Conservation (phyloP, 495 filamentous ascomycete species). For the Hypoxylon lenormandii region DNA sequence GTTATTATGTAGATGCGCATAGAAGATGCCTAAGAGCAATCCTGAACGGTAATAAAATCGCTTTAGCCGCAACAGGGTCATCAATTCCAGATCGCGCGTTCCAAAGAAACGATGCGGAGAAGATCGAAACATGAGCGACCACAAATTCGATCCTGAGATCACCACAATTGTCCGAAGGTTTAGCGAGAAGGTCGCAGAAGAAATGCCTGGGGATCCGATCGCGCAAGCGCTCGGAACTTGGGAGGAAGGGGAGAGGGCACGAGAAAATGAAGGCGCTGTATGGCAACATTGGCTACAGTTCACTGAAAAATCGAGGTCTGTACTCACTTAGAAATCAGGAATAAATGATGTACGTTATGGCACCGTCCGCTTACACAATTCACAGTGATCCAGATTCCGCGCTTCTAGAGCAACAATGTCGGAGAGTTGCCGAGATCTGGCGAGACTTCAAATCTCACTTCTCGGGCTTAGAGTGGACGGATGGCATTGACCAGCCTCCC, state of each 20-base stretch:
- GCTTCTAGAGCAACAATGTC: background rate
- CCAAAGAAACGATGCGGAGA: background rate
- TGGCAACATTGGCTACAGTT: background rate
- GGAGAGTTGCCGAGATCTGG: background rate
- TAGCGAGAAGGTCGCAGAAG: background rate
- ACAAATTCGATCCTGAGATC: background rate
- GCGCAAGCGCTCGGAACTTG: slow-evolving; percentile 1
- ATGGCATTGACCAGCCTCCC: background rate
- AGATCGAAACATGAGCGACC: background rate
- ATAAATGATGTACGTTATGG: background rate
- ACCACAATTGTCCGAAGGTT: background rate
- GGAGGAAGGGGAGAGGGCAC: background rate
- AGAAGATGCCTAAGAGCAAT: too few species aligned
- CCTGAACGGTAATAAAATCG: too few species aligned
- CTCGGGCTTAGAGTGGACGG: background rate
- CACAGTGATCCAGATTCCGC: background rate
- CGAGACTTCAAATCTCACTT: background rate
- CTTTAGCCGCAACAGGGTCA: too few species aligned
- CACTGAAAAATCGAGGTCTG: background rate
- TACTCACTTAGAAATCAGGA: background rate
- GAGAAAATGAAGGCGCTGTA: background rate
- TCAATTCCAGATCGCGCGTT: background rate
- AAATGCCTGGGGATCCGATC: background rate
- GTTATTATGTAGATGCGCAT: too few species aligned
- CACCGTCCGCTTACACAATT: background rate